Conservation (phyloP, 768 basidiomycete species). For the Trametes meyenii region DNA sequence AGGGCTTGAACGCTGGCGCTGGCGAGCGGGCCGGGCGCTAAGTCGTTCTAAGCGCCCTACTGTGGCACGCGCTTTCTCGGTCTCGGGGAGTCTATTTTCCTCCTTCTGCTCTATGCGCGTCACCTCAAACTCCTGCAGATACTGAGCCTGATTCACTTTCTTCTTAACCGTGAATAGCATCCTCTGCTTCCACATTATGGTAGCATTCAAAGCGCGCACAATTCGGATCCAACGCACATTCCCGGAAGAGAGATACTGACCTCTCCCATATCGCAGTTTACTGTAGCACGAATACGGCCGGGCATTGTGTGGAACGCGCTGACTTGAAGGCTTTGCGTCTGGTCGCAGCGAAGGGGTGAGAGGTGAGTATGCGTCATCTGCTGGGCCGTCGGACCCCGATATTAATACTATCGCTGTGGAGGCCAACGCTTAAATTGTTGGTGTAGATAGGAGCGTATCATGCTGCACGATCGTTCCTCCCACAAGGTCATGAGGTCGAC, state of each 20-base stretch:
- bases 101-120: too few species aligned
- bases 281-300: conserved; percentile 29
- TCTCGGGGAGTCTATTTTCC: too few species aligned
- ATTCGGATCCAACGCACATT: too few species aligned
- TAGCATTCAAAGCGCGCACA: not conserved
- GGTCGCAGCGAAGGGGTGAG: not conserved
- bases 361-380: not conserved
- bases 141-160: too few species aligned
- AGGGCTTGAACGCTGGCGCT: too few species aligned
- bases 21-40: too few species aligned
- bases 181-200: too few species aligned
- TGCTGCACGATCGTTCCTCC: not conserved
- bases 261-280: conserved; percentile 40
- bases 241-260: conserved; percentile 17
- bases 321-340: not conserved
- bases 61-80: too few species aligned
- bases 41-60: too few species aligned
- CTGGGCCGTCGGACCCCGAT: not conserved
- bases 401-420: not conserved
- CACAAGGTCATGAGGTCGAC: not conserved
- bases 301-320: not conserved
- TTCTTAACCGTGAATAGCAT: too few species aligned
- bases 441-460: conserved; percentile 11
- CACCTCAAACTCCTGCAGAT: too few species aligned
- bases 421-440: not conserved